Conservation (phyloP, 1,284 basidiomycete species). For the Pterulicium gracile region DNA sequence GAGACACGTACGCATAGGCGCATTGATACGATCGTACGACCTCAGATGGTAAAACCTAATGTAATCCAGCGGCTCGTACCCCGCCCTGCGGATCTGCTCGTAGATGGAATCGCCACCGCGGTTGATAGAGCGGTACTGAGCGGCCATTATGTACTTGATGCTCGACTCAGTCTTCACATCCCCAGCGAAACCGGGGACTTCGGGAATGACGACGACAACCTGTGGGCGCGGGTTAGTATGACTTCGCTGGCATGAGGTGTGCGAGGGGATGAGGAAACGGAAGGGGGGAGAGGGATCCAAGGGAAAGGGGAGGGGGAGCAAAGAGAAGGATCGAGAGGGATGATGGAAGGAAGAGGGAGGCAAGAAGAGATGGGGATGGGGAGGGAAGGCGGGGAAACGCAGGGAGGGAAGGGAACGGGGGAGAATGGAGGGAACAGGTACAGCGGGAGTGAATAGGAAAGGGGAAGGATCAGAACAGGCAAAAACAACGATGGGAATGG, state of each 20-base stretch:
- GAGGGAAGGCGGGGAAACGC: too few relatives aligned
- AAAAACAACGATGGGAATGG: too few relatives aligned
- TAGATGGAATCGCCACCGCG: slow-evolving; percentile 82
- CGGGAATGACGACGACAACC: slow-evolving; percentile 77
- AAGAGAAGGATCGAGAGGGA: too few relatives aligned
- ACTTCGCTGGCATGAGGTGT: too few relatives aligned
- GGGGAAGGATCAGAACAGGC: too few relatives aligned
- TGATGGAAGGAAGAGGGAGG: too few relatives aligned
- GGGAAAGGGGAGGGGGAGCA: too few relatives aligned
- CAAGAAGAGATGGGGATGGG: too few relatives aligned
- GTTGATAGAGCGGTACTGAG: slow-evolving; percentile 79
- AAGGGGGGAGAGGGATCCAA: too few relatives aligned
- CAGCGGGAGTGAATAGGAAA: too few relatives aligned
- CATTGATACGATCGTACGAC: slow-evolving; percentile 86
- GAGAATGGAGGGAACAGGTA: neutral
- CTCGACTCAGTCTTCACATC: slow-evolving; percentile 64
- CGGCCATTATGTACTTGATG: slow-evolving; percentile 76
- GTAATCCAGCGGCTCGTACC: slow-evolving; percentile 75
- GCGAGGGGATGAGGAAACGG: too few relatives aligned
- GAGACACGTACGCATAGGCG: slow-evolving; percentile 52
- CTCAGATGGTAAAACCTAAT: slow-evolving; percentile 87
- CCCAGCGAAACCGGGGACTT: slow-evolving; percentile 75
- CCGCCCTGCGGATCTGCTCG: slow-evolving; percentile 69
- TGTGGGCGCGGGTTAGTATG: too few relatives aligned
- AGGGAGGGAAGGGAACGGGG: slow-evolving; percentile 4